Base-by-base conservation (phyloP, 139 green algal genomes). In the Chlamydomonas incerta region DNA sequence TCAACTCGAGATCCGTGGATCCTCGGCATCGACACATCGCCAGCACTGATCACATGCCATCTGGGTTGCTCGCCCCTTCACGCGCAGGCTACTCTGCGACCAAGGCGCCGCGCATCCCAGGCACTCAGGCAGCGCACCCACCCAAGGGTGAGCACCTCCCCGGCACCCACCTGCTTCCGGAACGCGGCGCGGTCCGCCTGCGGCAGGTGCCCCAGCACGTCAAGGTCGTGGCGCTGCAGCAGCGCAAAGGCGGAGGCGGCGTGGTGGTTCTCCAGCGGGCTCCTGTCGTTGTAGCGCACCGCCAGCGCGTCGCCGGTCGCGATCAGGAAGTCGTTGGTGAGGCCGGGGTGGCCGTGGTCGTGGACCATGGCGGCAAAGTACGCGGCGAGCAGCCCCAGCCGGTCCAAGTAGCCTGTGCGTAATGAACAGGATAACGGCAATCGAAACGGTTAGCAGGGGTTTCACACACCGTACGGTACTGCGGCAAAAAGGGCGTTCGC, bases 321-420 rank as follows among this genome's bases (percentile, higher is more conserved):
- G n/a, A 90, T 82, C n/a, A 92, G 52, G 65, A 90, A 92, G 66
- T 88, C 85, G 69, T 92, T 92, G 85, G 85, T 92, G 29, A 92
- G 17, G 69, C 89, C 89, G 11, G 50, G 68, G 65, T 92, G 89
- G 81, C 89, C 81, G 41, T 83, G 72, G 75, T 83, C 75, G 75
- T 83, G 75, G 28, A 83, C 29, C 35, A 83, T 83, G 62, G 35
- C 74, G 20, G 74, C 74, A 31, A 82, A 82, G 74, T 82, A 82
- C 6, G 58, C 57, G 58, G 74, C 57, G 33, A 82, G 58, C 13
- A 82, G 74, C 58, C 74, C 74, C 74, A 82, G 55, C 2, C 23
- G 74, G 60, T 82, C 74, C 74, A 82, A 20, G 74, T 82, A 82
- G 74, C 58, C 5, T 71, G 58, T 23, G 72, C 57, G 33, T 55